These are phyloP conservation scores for Salix arbutifolia DNA, from an alignment of 345 rosid species.

Conservation along the genomic window DNA sequence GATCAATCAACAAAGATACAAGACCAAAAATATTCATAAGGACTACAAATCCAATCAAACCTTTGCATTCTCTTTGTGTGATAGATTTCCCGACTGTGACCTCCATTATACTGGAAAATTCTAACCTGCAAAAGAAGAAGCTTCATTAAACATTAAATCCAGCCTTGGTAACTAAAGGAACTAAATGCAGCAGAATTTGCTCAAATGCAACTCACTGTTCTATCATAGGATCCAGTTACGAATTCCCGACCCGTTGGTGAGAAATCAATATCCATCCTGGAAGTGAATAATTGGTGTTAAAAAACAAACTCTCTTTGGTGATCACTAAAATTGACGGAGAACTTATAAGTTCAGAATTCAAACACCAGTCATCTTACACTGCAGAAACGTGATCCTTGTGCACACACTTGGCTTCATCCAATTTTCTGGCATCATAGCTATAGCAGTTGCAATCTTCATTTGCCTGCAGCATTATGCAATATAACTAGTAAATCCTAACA, in stretches of 20 bases:
- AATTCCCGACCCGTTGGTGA: constrained; percentile 99
- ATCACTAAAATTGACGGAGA: not conserved
- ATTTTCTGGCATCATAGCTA: constrained; percentile 82
- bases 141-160: constrained; percentile 2
- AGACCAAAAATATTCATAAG: not conserved
- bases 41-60: constrained; percentile 24
- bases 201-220: constrained; percentile 53
- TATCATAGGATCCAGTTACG: constrained; percentile 95
- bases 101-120: constrained; percentile 87
- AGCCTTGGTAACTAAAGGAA: not conserved
- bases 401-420: constrained; percentile 84
- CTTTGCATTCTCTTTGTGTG: constrained; percentile 99
- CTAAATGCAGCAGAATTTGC: not conserved
- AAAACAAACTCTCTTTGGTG: not conserved
- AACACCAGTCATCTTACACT: constrained; percentile 54
- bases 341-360: not conserved
- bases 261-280: constrained; percentile 95
- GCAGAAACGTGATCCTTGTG: constrained; percentile 99
- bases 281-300: not conserved
- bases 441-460: constrained; percentile 96
- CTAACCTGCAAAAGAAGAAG: constrained; percentile 45
- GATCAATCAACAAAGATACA: not conserved
- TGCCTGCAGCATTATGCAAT: constrained; percentile 49
- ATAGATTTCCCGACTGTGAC: constrained; percentile 87
- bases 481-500: not conserved